phyloP scores from a whole-genome alignment of 2,329 filamentous ascomycete species.

The Fusarium marasasianum region DNA sequence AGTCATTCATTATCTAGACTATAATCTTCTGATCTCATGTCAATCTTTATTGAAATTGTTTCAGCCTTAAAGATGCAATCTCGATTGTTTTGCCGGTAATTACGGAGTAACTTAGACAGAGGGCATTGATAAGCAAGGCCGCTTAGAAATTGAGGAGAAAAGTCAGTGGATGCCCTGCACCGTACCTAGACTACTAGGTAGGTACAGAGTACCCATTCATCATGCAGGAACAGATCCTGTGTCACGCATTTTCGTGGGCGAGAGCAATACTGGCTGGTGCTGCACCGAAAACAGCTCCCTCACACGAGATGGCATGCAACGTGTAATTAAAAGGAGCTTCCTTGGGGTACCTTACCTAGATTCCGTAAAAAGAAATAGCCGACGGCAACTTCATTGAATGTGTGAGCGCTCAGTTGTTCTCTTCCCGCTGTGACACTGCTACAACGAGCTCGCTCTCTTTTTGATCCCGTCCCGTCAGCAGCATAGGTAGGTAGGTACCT shows the following conservation, averaged over 20 bases:
- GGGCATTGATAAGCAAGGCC: conserved; percentile 1
- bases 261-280: background rate
- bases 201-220: background rate
- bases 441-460: background rate
- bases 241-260: conserved; percentile 6
- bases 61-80: conserved; percentile 30
- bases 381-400: background rate
- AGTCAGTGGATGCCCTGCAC: background rate
- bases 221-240: conserved; percentile 28
- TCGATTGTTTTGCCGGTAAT: conserved; percentile 24
- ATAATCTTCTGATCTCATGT: background rate
- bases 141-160: background rate
- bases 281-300: background rate
- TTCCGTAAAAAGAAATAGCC: background rate
- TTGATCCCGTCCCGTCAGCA: background rate
- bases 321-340: background rate
- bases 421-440: background rate
- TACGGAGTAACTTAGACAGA: conserved; percentile 3
- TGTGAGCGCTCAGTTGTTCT: background rate
- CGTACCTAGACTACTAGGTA: no score
- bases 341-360: background rate
- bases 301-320: background rate
- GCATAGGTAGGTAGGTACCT: conserved; percentile 16
- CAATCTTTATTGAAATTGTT: conserved; percentile 20
- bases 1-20: background rate